These are phyloP conservation scores for Pythium inflatum DNA, from an alignment of 352 stramenopile genomes.

Conservation along the genomic window DNA sequence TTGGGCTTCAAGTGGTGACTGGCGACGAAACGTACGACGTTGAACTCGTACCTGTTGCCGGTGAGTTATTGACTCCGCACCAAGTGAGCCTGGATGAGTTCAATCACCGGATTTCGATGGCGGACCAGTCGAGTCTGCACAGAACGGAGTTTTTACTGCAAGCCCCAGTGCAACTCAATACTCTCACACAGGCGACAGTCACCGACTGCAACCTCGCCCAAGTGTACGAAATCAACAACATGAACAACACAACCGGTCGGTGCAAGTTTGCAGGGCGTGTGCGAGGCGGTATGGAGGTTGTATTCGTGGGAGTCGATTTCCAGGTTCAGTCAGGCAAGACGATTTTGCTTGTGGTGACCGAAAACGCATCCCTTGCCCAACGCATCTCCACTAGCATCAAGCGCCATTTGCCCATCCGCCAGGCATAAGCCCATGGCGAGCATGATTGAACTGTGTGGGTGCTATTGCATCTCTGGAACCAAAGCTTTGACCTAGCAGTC, in stretches of 20 bases:
- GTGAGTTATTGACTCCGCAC: slow-evolving; percentile 72
- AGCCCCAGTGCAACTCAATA: slow-evolving; percentile 54
- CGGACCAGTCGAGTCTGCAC: slow-evolving; percentile 56
- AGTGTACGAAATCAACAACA: slow-evolving; percentile 80
- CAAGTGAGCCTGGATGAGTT: slow-evolving; percentile 80
- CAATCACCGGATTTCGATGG: slow-evolving; percentile 62
- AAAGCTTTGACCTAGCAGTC: too few relatives aligned
- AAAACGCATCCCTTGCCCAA: slow-evolving; percentile 56
- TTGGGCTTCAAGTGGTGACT: slow-evolving; percentile 66
- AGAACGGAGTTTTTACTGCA: slow-evolving; percentile 61
- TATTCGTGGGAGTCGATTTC: slow-evolving; percentile 63
- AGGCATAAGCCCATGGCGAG: too few relatives aligned
- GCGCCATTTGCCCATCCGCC: slow-evolving; percentile 45
- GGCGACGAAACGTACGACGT: slow-evolving; percentile 59
- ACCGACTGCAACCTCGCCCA: slow-evolving; percentile 69
- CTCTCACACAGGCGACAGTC: slow-evolving; percentile 52
- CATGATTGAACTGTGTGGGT: too few relatives aligned
- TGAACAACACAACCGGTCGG: slow-evolving; percentile 57
- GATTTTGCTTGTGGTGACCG: slow-evolving; percentile 64
- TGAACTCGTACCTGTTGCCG: slow-evolving; percentile 60
- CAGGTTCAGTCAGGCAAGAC: slow-evolving; percentile 69
- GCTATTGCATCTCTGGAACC: too few relatives aligned
- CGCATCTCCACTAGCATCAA: slow-evolving; percentile 57
- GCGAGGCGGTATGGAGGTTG: slow-evolving; percentile 51
- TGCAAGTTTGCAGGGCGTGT: slow-evolving; percentile 75